Evolutionary conservation across 768 basidiomycete species (phyloP).

Genomic region (Boletus insuetus): DNA sequence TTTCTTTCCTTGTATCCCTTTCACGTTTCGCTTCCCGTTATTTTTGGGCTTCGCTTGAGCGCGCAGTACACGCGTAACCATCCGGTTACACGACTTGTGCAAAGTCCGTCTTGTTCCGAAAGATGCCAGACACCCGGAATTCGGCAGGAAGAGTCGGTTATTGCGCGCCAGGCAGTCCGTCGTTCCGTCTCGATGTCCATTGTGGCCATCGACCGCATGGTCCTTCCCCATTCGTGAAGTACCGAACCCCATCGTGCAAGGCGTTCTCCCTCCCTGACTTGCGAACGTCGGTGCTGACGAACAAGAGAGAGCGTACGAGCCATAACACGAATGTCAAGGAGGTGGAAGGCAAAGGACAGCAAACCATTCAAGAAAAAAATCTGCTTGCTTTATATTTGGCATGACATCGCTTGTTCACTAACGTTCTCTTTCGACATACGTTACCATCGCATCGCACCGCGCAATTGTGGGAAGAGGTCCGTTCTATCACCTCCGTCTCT

Average conservation of each 20-base stretch:
- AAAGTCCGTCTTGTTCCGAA: conserved; percentile 7
- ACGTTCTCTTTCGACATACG: not conserved
- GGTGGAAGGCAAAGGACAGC: not conserved
- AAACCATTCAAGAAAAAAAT: not conserved
- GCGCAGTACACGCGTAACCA: not conserved
- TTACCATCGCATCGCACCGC: conserved; percentile 3
- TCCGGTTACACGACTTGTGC: not conserved
- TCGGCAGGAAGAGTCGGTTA: not conserved
- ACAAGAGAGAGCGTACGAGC: not conserved
- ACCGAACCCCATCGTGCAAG: not conserved
- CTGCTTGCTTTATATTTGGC: conserved; percentile 1
- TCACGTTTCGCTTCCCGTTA: not conserved
- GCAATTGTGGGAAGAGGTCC: conserved; percentile 1
- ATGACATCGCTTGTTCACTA: conserved; percentile 4
- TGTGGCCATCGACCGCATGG: not conserved
- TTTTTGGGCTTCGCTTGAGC: not conserved
- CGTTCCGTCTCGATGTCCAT: not conserved
- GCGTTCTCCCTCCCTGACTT: not conserved
- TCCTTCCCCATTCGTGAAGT: not conserved
- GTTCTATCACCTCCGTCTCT: conserved; percentile 1
- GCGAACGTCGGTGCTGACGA: not conserved
- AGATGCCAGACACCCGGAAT: not conserved
- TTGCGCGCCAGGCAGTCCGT: not conserved
- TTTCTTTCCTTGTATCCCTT: not conserved
- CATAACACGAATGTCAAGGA: not conserved